These are phyloP conservation scores for Ogataea wickerhamii DNA, from an alignment of 805 yeast genomes.

Conservation along the genomic window DNA sequence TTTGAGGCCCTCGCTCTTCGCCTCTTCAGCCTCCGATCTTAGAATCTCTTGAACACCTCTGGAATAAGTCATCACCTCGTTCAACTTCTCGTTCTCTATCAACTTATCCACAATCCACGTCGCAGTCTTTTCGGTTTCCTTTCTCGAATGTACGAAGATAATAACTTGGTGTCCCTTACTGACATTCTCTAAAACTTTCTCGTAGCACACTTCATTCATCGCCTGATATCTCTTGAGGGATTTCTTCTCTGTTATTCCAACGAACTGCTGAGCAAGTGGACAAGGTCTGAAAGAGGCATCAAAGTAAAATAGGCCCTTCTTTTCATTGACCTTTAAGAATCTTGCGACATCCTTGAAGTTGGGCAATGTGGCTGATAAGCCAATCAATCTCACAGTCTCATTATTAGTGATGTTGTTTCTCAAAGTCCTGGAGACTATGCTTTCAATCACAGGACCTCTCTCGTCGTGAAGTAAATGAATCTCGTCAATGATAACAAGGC, in stretches of 20 bases:
- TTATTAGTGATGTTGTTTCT: conserved; percentile 42
- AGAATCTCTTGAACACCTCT: conserved; percentile 62
- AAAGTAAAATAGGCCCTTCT: conserved; percentile 69
- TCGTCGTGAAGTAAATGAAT: conserved; percentile 89
- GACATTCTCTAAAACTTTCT: conserved; percentile 62
- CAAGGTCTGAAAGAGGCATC: conserved; percentile 87
- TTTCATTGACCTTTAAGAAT: conserved; percentile 63
- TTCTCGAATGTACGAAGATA: conserved; percentile 89
- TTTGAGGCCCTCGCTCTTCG: conserved; percentile 51
- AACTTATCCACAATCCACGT: conserved; percentile 63
- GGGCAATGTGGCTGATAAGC: conserved; percentile 90
- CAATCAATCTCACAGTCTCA: conserved; percentile 62
- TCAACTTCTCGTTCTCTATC: conserved; percentile 49
- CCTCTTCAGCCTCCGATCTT: conserved; percentile 55
- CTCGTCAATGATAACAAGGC: conserved; percentile 81
- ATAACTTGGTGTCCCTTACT: conserved; percentile 73
- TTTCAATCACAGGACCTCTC: conserved; percentile 92
- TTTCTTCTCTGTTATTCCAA: conserved; percentile 82
- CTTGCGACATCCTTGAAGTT: conserved; percentile 83
- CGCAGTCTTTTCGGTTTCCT: conserved; percentile 86
- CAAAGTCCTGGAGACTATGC: conserved; percentile 74
- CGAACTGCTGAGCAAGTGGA: conserved; percentile 82
- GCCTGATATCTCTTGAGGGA: conserved; percentile 75
- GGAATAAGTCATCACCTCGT: conserved; percentile 41
- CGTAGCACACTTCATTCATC: conserved; percentile 88